Evolutionary conservation across 345 rosid species (phyloP).

Genomic region (Camelina neglecta): DNA sequence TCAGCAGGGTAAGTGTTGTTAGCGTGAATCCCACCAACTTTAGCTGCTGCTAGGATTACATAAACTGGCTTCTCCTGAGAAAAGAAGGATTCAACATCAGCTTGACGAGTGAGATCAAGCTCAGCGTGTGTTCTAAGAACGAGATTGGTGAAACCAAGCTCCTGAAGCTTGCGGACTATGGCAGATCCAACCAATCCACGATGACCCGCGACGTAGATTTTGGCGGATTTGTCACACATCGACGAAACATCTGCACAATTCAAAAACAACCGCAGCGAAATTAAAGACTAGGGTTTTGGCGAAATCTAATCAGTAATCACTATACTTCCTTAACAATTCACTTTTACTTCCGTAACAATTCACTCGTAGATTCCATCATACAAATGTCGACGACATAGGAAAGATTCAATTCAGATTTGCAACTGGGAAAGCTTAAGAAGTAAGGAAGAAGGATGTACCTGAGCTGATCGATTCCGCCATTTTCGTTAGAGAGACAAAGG

Average conservation of each 20-base stretch:
- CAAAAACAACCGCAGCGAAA: background rate
- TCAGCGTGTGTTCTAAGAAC: slow-evolving; percentile 71
- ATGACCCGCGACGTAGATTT: slow-evolving; percentile 94
- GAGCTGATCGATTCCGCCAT: slow-evolving; percentile 38
- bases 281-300: background rate
- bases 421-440: background rate
- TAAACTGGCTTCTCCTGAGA: slow-evolving; percentile 64
- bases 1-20: slow-evolving; percentile 96
- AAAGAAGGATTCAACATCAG: slow-evolving; percentile 79
- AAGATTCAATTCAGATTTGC: background rate
- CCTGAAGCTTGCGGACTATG: slow-evolving; percentile 73
- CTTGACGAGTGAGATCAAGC: slow-evolving; percentile 85
- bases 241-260: slow-evolving; percentile 46
- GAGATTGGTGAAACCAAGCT: slow-evolving; percentile 68
- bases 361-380: slow-evolving; percentile 4
- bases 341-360: no score
- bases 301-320: background rate
- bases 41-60: slow-evolving; percentile 87
- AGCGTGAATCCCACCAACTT: slow-evolving; percentile 97
- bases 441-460: slow-evolving; percentile 10
- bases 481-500: slow-evolving; percentile 22
- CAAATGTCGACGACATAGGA: background rate
- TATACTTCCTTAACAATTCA: no score
- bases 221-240: slow-evolving; percentile 69
- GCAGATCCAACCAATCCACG: slow-evolving; percentile 92